Base-by-base conservation (phyloP, 768 basidiomycete species). In the Infundibulicybe gibba region DNA sequence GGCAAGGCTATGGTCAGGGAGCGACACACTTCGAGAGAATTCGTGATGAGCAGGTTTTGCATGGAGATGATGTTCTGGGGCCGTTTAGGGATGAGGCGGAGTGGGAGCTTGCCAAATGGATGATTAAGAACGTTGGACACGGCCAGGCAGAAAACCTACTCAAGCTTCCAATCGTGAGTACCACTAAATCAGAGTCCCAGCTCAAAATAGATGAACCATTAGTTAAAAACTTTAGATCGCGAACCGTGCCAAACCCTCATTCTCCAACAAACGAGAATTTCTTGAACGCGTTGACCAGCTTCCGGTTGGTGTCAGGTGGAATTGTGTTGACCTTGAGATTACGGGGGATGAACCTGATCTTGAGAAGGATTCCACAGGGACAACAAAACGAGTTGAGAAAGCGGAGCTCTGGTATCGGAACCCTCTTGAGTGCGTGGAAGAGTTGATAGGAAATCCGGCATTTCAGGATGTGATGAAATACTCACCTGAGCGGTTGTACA, bases 71-170 rank as follows among this genome's bases (percentile, higher is more conserved):
- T 10, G 33, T 34, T 10, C 33, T 34, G 55, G 58, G 46, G 1
- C 64, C 64, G 2, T 68, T 67, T 38, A 35, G 33, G 14, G 46
- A 54, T 21, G 44, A 51, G 32, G 61, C 59, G 2, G 61, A 69
- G 32, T 63, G 61, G 53, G 55, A 58, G 15, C 42, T 69, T 0
- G 67, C 57, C 1, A 45, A 50, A 25, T 69, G 61, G 62, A 41
- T 69, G 31, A 58, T 60, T 11, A 55, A 51, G 14, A 32, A 45
- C 32, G 56, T 59, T 12, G 54, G 63, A 0, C 51, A 66, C 9
- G 60, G 45, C 1, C 49, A 55, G 16, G 58, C 57, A 1, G 61
- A 65, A 12, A 49, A 59, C 17, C 67, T 62, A 38, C 49, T 68
- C 19, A 54, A 59, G 21, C 48, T 64, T 5, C 40, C 49, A 12